Conservation (phyloP, 805 yeast species). For the Debaryomyces tyrocola region DNA sequence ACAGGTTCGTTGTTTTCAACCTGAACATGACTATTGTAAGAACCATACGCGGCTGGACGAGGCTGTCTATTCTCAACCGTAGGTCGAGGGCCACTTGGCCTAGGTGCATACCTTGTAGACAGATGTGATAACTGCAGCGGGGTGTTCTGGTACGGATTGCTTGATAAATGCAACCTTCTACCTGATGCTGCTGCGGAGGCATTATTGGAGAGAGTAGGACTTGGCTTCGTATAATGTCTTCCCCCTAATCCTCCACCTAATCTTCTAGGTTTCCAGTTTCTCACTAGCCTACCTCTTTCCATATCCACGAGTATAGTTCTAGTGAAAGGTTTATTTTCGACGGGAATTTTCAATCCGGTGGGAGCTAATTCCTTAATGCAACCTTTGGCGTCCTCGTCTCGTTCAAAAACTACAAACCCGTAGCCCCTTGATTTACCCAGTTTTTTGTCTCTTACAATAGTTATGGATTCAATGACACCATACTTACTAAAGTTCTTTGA, state of each 20-base stretch:
- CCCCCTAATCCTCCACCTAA: conserved; percentile 96
- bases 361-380: conserved; percentile 62
- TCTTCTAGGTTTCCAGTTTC: conserved; percentile 70
- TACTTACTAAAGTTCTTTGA: conserved; percentile 58
- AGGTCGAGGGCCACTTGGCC: conserved; percentile 2
- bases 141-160: conserved; percentile 9
- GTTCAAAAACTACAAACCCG: conserved; percentile 73
- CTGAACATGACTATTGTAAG: neutral
- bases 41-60: conserved; percentile 1
- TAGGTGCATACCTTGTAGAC: conserved; percentile 1
- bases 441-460: conserved; percentile 33
- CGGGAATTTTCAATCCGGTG: conserved; percentile 34
- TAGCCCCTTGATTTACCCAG: conserved; percentile 70
- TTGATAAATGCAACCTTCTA: conserved; percentile 21
- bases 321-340: conserved; percentile 38
- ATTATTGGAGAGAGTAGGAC: conserved; percentile 16
- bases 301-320: conserved; percentile 66
- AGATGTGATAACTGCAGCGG: neutral
- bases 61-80: conserved; percentile 1
- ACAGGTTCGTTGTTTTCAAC: conserved; percentile 6
- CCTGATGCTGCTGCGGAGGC: conserved; percentile 41
- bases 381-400: conserved; percentile 55
- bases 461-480: conserved; percentile 66
- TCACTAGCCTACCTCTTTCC: conserved; percentile 65
- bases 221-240: conserved; percentile 53